These are phyloP conservation scores for Colletotrichum eleusines DNA, from an alignment of 2,329 filamentous ascomycete species.

Conservation along the genomic window DNA sequence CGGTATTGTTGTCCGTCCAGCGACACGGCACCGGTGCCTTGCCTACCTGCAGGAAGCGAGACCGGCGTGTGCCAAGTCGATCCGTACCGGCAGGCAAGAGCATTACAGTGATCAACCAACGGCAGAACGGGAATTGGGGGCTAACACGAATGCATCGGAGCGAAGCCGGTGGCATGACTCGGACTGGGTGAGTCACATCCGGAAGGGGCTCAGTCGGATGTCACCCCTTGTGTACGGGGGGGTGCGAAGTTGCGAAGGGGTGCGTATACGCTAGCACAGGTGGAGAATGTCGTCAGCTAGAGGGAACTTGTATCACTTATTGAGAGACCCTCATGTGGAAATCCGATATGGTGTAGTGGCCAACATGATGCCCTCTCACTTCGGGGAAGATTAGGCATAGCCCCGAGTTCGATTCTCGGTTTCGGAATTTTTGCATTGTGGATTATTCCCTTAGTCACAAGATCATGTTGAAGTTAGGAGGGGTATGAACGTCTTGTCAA, in stretches of 20 bases:
- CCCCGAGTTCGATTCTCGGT: slow-evolving; percentile 40
- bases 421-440: slow-evolving; percentile 27
- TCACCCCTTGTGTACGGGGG: slow-evolving; percentile 2
- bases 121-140: not conserved
- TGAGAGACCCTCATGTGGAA: rapidly evolving
- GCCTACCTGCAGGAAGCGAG: not conserved
- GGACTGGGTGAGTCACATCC: slow-evolving; percentile 3
- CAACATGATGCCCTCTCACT: slow-evolving; percentile 41
- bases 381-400: slow-evolving; percentile 26
- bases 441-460: too few species aligned
- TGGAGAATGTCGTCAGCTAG: rapidly evolving
- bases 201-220: slow-evolving; percentile 5
- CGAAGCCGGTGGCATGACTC: slow-evolving; percentile 28
- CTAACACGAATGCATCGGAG: not conserved
- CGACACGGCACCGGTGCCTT: not conserved
- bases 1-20: not conserved
- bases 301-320: not conserved
- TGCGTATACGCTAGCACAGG: not conserved
- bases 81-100: not conserved
- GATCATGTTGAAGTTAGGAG: not conserved
- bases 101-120: not conserved
- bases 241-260: not conserved
- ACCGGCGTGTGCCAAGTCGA: not conserved
- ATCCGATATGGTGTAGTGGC: slow-evolving; percentile 42
- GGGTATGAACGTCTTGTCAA: not conserved